Percentiles rank a stretch among this genome's conserved stretches.
phyloP scores from a whole-genome alignment of 371 early-diverging fungal species.

The Mortierella polycephala region DNA sequence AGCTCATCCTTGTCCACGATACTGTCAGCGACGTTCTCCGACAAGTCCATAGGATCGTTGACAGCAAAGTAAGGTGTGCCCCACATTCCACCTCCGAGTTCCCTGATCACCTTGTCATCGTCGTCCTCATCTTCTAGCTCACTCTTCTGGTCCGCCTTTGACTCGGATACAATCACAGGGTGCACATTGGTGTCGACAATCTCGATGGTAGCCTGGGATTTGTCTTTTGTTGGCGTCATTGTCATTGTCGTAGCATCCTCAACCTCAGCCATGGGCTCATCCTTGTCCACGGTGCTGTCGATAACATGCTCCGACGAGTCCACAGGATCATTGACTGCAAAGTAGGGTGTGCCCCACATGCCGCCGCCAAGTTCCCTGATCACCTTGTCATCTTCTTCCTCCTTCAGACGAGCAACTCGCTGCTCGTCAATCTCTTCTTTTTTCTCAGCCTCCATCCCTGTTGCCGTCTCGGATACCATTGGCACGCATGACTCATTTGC shows the following conservation, averaged over 20 bases:
- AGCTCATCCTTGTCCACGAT: not conserved
- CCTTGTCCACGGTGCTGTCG: not conserved
- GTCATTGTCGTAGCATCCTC: not conserved
- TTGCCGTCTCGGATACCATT: not conserved
- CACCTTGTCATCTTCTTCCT: conserved; percentile 32
- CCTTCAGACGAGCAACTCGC: conserved; percentile 17
- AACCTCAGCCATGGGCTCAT: not conserved
- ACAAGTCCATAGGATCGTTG: conserved; percentile 26
- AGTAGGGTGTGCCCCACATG: conserved; percentile 39
- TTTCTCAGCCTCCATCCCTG: not conserved
- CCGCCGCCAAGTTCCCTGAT: conserved; percentile 33
- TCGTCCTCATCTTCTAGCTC: conserved; percentile 26
- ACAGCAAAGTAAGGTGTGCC: conserved; percentile 34
- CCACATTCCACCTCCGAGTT: conserved; percentile 32
- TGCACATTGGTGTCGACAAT: too few relatives aligned
- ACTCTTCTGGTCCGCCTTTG: conserved; percentile 5
- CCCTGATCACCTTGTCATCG: conserved; percentile 32
- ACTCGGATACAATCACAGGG: too few relatives aligned
- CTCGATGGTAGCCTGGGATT: not conserved
- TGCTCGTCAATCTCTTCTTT: conserved; percentile 21
- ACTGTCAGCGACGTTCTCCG: conserved; percentile 8
- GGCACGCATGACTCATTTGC: not conserved
- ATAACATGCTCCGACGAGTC: conserved; percentile 20
- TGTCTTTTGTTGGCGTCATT: not conserved
- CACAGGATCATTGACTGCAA: conserved; percentile 33